Evolutionary conservation across 768 basidiomycete genomes (phyloP).

Genomic region (Mycena albidolilacea): DNA sequence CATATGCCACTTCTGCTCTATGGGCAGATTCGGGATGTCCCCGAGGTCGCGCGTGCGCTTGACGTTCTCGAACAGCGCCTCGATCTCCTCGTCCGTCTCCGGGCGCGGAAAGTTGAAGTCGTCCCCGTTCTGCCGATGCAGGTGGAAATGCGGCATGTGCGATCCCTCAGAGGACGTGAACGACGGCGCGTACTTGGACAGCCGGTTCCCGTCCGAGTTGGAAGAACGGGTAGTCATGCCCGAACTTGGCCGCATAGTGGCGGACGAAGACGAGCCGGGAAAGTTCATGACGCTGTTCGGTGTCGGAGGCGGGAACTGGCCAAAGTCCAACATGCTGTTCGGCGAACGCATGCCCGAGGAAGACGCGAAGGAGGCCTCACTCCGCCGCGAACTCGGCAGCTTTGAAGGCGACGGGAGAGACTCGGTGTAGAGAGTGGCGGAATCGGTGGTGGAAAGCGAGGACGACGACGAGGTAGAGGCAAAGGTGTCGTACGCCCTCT

Average conservation of each 20-base stretch:
- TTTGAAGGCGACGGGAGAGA: conserved; percentile 57
- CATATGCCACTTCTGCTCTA: conserved; percentile 94
- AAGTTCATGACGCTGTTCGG: conserved; percentile 38
- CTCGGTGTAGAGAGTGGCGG: conserved; percentile 72
- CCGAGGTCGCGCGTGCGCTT: conserved; percentile 77
- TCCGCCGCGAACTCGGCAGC: conserved; percentile 56
- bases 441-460: conserved; percentile 69
- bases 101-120: conserved; percentile 87
- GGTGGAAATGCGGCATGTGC: conserved; percentile 69
- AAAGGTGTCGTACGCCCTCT: conserved; percentile 61
- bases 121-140: conserved; percentile 52
- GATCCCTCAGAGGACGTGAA: conserved; percentile 66
- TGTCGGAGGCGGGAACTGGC: conserved; percentile 55
- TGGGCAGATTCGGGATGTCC: conserved; percentile 70
- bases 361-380: conserved; percentile 65
- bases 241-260: conserved; percentile 66
- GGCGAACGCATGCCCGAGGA: conserved; percentile 66
- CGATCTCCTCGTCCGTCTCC: conserved; percentile 81
- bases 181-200: conserved; percentile 76
- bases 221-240: conserved; percentile 71
- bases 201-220: conserved; percentile 69
- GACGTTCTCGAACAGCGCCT: conserved; percentile 85
- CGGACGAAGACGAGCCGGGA: conserved; percentile 41
- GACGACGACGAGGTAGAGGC: conserved; percentile 63
- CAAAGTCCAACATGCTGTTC: conserved; percentile 65